Evolutionary conservation across 495 filamentous ascomycete genomes (phyloP).

Genomic region (Pyrenopolyporus hunteri): DNA sequence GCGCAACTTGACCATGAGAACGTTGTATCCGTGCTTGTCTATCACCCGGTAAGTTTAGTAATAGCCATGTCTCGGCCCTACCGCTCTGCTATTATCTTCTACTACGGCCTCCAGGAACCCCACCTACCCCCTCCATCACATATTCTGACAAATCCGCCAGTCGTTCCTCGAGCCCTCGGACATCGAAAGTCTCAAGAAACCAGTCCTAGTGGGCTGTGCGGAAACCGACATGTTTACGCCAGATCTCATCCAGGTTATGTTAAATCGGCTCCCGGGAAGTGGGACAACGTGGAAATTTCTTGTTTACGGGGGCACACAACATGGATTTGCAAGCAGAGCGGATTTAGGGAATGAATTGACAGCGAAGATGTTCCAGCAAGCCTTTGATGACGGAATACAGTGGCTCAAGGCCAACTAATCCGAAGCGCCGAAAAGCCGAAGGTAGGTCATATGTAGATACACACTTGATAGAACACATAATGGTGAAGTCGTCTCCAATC

Average conservation of each 20-base stretch:
- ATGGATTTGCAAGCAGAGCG: constrained; percentile 13
- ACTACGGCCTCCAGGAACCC: too few relatives aligned
- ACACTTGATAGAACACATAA: not conserved
- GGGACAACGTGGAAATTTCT: constrained; percentile 14
- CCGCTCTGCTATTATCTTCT: too few relatives aligned
- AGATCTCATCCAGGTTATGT: constrained; percentile 7
- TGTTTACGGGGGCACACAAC: constrained; percentile 11
- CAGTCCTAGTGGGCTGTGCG: constrained; percentile 9
- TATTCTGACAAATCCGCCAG: not conserved
- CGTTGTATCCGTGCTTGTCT: constrained; percentile 9
- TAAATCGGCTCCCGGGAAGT: not conserved
- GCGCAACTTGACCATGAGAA: not conserved
- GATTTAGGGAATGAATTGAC: constrained; percentile 11
- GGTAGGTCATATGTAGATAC: not conserved
- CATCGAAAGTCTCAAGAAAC: not conserved
- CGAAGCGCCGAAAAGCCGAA: not conserved
- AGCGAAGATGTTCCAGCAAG: constrained; percentile 12
- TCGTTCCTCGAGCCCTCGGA: constrained; percentile 14
- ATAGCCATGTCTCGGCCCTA: not conserved
- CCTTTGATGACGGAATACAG: constrained; percentile 10
- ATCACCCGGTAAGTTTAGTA: constrained; percentile 6
- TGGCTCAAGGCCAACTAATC: not conserved
- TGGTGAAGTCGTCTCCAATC: too few relatives aligned
- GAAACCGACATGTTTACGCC: constrained; percentile 20
- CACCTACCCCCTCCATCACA: not conserved